Conservation (phyloP, 495 filamentous ascomycete species). For the Paragyromitra xinjiangensis region DNA sequence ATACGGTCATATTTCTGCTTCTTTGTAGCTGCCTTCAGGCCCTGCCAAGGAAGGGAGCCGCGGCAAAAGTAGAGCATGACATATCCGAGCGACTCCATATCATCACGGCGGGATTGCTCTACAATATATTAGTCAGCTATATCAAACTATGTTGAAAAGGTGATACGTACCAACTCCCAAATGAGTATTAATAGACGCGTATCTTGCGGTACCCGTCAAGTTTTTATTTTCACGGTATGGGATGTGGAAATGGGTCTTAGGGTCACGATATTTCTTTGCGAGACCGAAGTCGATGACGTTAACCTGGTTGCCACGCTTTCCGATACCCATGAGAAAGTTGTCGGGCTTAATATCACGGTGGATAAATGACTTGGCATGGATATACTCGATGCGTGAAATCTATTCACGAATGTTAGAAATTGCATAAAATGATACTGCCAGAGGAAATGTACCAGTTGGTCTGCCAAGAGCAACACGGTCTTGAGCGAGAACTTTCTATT, state of each 20-base stretch:
- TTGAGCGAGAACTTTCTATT: conserved; percentile 99
- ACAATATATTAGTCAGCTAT: conserved; percentile 21
- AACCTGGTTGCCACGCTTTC: conserved; percentile 99
- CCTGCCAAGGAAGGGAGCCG: conserved; percentile 98
- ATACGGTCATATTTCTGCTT: conserved; percentile 99
- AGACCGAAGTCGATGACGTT: conserved; percentile 99
- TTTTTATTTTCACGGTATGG: conserved; percentile 99
- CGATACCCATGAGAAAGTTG: conserved; percentile 99
- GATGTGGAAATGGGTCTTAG: conserved; percentile 99
- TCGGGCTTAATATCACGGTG: conserved; percentile 99
- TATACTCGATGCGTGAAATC: conserved; percentile 99
- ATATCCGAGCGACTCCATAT: conserved; percentile 99
- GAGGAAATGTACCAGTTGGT: conserved; percentile 72
- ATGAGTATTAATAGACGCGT: conserved; percentile 99
- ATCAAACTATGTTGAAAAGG: neutral
- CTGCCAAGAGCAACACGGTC: conserved; percentile 97
- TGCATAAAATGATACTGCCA: neutral
- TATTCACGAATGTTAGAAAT: conserved; percentile 36
- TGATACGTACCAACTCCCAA: conserved; percentile 82
- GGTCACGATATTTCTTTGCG: conserved; percentile 99
- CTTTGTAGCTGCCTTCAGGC: conserved; percentile 99
- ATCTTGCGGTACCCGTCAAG: conserved; percentile 97
- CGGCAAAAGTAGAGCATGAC: conserved; percentile 99
- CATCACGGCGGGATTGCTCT: conserved; percentile 99
- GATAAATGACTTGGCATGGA: conserved; percentile 99